Conservation (phyloP, 495 filamentous ascomycete species). For the Penicillium alfredii region DNA sequence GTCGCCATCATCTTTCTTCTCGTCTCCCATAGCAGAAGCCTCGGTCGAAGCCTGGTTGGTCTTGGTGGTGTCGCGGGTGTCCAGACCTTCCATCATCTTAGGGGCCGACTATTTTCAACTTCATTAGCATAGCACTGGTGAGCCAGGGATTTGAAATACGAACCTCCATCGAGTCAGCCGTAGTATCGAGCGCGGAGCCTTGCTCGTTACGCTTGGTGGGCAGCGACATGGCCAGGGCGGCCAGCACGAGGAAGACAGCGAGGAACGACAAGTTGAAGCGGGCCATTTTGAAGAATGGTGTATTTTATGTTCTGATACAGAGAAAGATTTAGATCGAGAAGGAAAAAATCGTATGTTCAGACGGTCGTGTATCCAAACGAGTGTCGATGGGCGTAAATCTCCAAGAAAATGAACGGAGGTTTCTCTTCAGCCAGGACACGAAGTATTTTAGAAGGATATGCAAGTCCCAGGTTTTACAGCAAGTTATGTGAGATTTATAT, state of each 20-base stretch:
- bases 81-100: constrained; percentile 15
- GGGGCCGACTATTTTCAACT: constrained; percentile 10
- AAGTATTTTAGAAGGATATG: constrained; percentile 3
- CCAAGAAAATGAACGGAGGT: neutral
- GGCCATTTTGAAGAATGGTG: constrained; percentile 28
- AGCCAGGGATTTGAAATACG: constrained; percentile 1
- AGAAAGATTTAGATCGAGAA: constrained; percentile 8
- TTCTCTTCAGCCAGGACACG: neutral
- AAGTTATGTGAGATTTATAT: constrained; percentile 12
- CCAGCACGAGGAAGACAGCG: constrained; percentile 28
- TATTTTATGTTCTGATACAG: neutral
- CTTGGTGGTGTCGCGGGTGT: constrained; percentile 11
- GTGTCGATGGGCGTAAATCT: constrained; percentile 4
- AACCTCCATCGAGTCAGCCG: constrained; percentile 17
- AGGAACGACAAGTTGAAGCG: constrained; percentile 32
- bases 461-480: neutral
- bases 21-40: constrained; percentile 1
- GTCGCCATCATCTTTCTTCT: constrained; percentile 5
- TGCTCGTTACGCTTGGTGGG: constrained; percentile 23
- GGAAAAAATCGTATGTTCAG: constrained; percentile 12
- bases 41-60: constrained; percentile 6
- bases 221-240: constrained; percentile 26
- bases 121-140: constrained; percentile 4
- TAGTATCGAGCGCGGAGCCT: constrained; percentile 9
- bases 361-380: constrained; percentile 8